phyloP scores from a whole-genome alignment of 768 basidiomycete species.

The Nevesoporus exiguus region DNA sequence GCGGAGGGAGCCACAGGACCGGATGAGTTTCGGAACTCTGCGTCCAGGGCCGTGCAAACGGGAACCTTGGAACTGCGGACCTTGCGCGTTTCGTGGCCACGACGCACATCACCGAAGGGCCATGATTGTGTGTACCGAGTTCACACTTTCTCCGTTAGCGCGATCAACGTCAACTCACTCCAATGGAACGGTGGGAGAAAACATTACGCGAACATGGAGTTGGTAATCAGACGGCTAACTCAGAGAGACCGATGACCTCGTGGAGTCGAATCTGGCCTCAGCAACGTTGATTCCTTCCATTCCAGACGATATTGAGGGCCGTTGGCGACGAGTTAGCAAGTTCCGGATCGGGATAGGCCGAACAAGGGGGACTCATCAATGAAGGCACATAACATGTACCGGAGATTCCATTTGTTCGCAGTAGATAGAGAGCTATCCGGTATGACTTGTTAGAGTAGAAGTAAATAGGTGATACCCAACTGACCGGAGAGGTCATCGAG shows the following conservation, averaged over 20 bases:
- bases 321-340: slow-evolving; percentile 1
- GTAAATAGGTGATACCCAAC: background rate
- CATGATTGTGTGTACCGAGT: slow-evolving; percentile 4
- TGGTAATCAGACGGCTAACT: slow-evolving; percentile 5
- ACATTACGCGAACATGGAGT: slow-evolving; percentile 12
- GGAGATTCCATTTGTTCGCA: slow-evolving; percentile 2
- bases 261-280: slow-evolving; percentile 12
- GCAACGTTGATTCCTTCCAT: slow-evolving; percentile 17
- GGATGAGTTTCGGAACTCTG: slow-evolving; percentile 15
- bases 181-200: slow-evolving; percentile 16
- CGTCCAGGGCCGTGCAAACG: slow-evolving; percentile 15
- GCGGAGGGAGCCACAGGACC: slow-evolving; percentile 12
- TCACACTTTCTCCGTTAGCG: slow-evolving; percentile 4
- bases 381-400: background rate
- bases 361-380: slow-evolving; percentile 1
- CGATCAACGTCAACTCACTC: slow-evolving; percentile 1
- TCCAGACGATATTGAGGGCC: slow-evolving; percentile 17
- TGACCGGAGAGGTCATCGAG: background rate
- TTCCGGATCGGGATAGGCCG: slow-evolving; percentile 10
- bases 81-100: slow-evolving; percentile 14
- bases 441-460: background rate
- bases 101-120: slow-evolving; percentile 5
- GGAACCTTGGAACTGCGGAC: slow-evolving; percentile 17
- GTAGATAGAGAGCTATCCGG: background rate
- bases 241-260: slow-evolving; percentile 18